Base-by-base conservation (phyloP, 1,284 basidiomycete genomes). In the Puccinia hordei region DNA sequence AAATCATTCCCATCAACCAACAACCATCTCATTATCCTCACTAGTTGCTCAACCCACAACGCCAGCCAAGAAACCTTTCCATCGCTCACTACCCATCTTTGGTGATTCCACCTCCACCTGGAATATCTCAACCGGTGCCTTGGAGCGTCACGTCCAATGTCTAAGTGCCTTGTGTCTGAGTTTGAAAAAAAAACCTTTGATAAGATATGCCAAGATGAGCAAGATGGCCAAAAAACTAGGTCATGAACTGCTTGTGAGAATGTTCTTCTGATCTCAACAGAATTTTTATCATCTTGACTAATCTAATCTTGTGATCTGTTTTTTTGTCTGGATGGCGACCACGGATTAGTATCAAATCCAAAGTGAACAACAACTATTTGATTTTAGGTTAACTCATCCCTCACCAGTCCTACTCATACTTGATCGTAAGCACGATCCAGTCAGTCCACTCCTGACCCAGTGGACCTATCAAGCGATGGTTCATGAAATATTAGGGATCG, bases 381-480 rank as follows among this genome's bases (percentile, higher is more conserved):
- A 88, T 74, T 89, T 89, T 81, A 84, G 88, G 33, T 85, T 87
- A 17, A 88, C 87, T 2, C 88, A 88, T 22, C 86, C 87, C 0
- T 84, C 87, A 12, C 89, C 89, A 4, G 83, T 89, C n/a, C 84
- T 90, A 9, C 83, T 90, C 24, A 87, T 90, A 10, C 84, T 89
- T 17, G 97, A 99, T 87, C 90, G 97, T 79, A 88, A 96, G 82
- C 98, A 98, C 86, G 97, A 99, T 85, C 97, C 97, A 1, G 94
- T 99, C 19, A 99, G 97, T 0, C 97, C 97, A 3, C 87, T 99
- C n/a, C 88, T 99, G 38, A 93, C 93, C 0, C 97, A 98, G 86
- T 99, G 97, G 97, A 99, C 97, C 17, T 99, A 99, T 87, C 96
- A 99, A 86, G 97, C 97, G 0, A 98, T 99, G 96, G 96, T 98